Base-by-base conservation (phyloP, 139 green algal species). In the Picochlorum sp. region DNA sequence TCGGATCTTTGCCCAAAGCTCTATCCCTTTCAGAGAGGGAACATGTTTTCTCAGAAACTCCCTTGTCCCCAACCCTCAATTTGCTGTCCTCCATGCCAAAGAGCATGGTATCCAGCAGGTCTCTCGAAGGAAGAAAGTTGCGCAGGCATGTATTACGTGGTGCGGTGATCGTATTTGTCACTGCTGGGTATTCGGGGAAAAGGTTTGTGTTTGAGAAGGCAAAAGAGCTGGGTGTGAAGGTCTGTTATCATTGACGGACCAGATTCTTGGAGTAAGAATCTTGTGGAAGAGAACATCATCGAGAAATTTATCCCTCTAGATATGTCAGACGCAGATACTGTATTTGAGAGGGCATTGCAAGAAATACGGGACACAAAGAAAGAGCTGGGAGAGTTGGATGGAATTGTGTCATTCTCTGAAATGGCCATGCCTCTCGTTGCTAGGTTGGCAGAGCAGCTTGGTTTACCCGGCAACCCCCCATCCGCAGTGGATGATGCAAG, bases 131-230 rank as follows among this genome's bases (percentile, higher is more conserved):
- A 28, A 69, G 71, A 32, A 71, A 71, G 21, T 73, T 92, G 69
- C 73, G 88, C 3, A 77, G 86, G 32, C 57, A 83, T 56, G 80
- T 90, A 68, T 78, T 95, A 45, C 72, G 77, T 44, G 88, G 86
- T 57, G 79, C 82, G 0, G 85, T 95, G 2, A 70, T 96, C 7
- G 86, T 92, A 30, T 92, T 92, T 54, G 79, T 96, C 18, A 92
- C 86, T 2, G 86, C 87, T 8, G 86, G 86, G 56, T 90, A 88
- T 81, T 82, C 69, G 58, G 68, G 68, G 49, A 79, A 94, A 75
- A 81, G 86, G 50, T 96, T 96, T 79, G 90, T 96, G 32, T 95
- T 93, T 67, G 88, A 96, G 76, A 81, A 81, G 62, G 79, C 80
- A 49, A 83, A 90, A 67, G 76, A 91, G 75, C 80, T 96, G 34